Percentiles rank a stretch among this genome's conserved stretches.
Evolutionary conservation across 2,329 filamentous ascomycete species (phyloP).

Genomic region (Hypomyces perniciosus): DNA sequence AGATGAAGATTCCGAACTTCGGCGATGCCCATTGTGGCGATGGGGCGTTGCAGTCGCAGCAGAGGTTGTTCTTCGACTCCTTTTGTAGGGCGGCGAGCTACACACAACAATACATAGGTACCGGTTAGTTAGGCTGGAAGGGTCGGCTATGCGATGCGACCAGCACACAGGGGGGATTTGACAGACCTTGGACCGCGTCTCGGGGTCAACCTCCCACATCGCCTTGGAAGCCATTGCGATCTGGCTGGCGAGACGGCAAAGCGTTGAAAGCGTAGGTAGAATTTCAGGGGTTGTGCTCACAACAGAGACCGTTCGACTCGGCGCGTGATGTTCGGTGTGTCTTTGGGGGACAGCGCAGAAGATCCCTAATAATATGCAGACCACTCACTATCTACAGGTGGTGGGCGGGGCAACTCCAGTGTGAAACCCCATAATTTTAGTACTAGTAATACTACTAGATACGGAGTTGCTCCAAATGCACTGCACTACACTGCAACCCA

Average conservation of each 20-base stretch:
- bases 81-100: constrained; percentile 90
- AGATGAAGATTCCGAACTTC: constrained; percentile 99
- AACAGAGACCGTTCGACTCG: neutral
- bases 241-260: constrained; percentile 21
- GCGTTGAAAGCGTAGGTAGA: neutral
- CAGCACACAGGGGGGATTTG: constrained; percentile 5
- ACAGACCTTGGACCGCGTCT: constrained; percentile 86
- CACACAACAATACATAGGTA: neutral
- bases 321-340: constrained; percentile 8
- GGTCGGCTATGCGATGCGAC: constrained; percentile 14
- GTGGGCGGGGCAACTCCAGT: constrained; percentile 3
- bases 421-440: constrained; percentile 11
- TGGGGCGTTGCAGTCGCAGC: constrained; percentile 92
- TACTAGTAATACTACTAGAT: neutral
- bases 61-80: constrained; percentile 78
- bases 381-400: neutral
- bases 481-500: no score
- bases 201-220: constrained; percentile 98
- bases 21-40: constrained; percentile 97
- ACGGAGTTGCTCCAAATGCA: no score
- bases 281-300: neutral
- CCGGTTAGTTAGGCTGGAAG: constrained; percentile 9
- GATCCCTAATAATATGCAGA: neutral
- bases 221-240: constrained; percentile 58
- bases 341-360: neutral